Evolutionary conservation across 768 basidiomycete genomes (phyloP).

Genomic region (Tubosaeta brunneosetosa): DNA sequence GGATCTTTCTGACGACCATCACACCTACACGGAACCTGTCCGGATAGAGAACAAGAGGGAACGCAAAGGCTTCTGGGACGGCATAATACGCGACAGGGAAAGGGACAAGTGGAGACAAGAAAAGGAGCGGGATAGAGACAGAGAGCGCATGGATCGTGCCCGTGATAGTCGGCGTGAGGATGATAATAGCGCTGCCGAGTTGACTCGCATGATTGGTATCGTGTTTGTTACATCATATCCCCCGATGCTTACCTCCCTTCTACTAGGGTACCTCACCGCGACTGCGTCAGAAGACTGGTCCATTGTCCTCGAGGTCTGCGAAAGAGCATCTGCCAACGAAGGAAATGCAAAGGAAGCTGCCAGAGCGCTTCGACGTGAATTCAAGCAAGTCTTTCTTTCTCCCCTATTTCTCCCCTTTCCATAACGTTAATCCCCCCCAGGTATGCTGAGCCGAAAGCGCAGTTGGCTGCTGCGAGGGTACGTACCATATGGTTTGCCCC

Average conservation of each 20-base stretch:
- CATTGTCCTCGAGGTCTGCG: constrained; percentile 81
- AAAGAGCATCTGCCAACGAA: constrained; percentile 71
- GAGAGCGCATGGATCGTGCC: constrained; percentile 28
- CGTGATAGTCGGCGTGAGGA: constrained; percentile 28
- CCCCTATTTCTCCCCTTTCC: constrained; percentile 6
- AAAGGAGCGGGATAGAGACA: constrained; percentile 37
- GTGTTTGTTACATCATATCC: not conserved
- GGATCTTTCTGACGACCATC: constrained; percentile 31
- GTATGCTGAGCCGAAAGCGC: constrained; percentile 70
- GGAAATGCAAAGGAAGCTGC: constrained; percentile 78
- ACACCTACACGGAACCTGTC: constrained; percentile 16
- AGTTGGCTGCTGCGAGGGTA: constrained; percentile 73
- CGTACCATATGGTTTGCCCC: constrained; percentile 21
- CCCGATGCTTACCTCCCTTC: not conserved
- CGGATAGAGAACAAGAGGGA: constrained; percentile 43
- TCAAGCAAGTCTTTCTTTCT: constrained; percentile 53
- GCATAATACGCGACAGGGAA: constrained; percentile 33
- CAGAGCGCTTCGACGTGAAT: constrained; percentile 75
- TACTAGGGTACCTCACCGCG: constrained; percentile 64
- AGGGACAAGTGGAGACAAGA: constrained; percentile 29
- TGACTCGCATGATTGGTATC: constrained; percentile 70
- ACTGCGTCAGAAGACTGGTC: constrained; percentile 80
- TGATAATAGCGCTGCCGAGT: constrained; percentile 46
- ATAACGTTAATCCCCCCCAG: constrained; percentile 30
- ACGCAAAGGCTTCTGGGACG: constrained; percentile 54